Evolutionary conservation across 1,284 basidiomycete species (phyloP).

Genomic region (Pulveroboletus sp.): DNA sequence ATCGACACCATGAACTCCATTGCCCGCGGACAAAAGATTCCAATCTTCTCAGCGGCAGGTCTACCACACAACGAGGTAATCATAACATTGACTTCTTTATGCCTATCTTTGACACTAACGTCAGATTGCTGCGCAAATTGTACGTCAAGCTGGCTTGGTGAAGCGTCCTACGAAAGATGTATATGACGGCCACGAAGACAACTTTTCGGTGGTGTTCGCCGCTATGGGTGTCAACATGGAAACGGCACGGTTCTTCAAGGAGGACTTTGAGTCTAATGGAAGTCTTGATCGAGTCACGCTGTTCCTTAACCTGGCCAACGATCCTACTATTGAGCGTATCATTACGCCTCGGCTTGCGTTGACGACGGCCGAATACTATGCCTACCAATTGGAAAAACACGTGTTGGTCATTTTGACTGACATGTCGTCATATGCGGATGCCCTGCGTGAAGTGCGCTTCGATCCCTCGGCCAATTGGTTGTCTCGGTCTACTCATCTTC

Average conservation of each 20-base stretch:
- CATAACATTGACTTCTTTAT: constrained; percentile 25
- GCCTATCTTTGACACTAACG: constrained; percentile 24
- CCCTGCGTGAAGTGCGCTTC: constrained; percentile 81
- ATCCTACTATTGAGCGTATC: constrained; percentile 99
- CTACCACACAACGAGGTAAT: constrained; percentile 96
- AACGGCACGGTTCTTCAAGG: constrained; percentile 99
- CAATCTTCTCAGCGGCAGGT: constrained; percentile 99
- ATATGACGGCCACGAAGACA: constrained; percentile 99
- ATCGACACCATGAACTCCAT: constrained; percentile 99
- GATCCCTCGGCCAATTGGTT: constrained; percentile 9
- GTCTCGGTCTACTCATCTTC: constrained; percentile 19
- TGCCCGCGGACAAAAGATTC: constrained; percentile 99
- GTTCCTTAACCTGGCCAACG: constrained; percentile 99
- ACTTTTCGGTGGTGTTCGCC: constrained; percentile 99
- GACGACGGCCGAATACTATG: constrained; percentile 99
- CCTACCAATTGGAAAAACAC: constrained; percentile 99
- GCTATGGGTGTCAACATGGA: constrained; percentile 99
- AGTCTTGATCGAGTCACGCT: constrained; percentile 97
- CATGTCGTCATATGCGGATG: constrained; percentile 98
- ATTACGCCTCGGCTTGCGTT: constrained; percentile 98
- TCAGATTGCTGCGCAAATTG: constrained; percentile 99
- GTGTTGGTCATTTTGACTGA: constrained; percentile 99
- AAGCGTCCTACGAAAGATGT: constrained; percentile 95
- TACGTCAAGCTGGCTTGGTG: constrained; percentile 97
- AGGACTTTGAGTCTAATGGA: constrained; percentile 99